Evolutionary conservation across 1,139 yeast species (phyloP).

Genomic region (Saccharomyces hybrid): DNA sequence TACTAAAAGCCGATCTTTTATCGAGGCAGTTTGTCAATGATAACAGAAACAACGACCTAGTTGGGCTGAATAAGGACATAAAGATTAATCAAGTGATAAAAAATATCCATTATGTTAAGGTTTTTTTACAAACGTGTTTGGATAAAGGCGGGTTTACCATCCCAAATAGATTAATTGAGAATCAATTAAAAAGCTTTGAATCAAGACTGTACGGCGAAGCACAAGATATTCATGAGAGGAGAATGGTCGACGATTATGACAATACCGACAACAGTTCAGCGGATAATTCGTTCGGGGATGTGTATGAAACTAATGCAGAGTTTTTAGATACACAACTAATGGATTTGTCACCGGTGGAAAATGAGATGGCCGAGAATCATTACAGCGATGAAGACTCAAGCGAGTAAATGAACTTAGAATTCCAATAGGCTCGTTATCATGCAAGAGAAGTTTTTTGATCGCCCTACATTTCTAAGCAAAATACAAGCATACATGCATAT

Average conservation of each 20-base stretch:
- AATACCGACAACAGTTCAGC: background rate
- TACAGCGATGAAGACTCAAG: background rate
- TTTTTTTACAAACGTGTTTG: conserved; percentile 14
- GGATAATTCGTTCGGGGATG: background rate
- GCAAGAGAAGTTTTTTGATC: too few species aligned
- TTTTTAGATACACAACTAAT: background rate
- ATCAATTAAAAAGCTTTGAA: conserved; percentile 19
- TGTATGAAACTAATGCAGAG: background rate
- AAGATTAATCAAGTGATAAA: conserved; percentile 23
- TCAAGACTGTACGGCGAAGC: conserved; percentile 11
- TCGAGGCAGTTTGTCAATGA: conserved; percentile 11
- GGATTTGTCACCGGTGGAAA: background rate
- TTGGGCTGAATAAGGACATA: conserved; percentile 18
- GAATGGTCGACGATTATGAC: background rate
- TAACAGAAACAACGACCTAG: conserved; percentile 4
- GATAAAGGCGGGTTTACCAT: conserved; percentile 16
- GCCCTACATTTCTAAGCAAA: too few species aligned
- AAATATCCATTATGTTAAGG: conserved; percentile 19
- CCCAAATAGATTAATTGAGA: conserved; percentile 17
- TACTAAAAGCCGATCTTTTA: conserved; percentile 24
- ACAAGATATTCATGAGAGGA: background rate
- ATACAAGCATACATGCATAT: too few species aligned
- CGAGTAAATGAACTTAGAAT: background rate
- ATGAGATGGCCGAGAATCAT: background rate
- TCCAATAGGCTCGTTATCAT: too few species aligned